These are phyloP conservation scores for Paramecium sonneborni DNA, from an alignment of 73 alveolate genomes.

Conservation along the genomic window DNA sequence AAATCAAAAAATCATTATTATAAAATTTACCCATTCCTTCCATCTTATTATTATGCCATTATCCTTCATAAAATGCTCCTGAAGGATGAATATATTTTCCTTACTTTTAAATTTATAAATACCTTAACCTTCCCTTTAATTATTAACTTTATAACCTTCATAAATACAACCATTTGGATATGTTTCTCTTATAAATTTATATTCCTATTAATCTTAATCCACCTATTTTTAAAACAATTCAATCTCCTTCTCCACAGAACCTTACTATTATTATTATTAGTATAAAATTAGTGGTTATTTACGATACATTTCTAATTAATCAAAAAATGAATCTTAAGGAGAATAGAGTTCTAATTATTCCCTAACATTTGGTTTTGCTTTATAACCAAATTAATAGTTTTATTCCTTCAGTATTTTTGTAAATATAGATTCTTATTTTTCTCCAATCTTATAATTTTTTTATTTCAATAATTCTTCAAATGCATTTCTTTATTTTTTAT, in stretches of 20 bases:
- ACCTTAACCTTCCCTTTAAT: slow-evolving; percentile 3
- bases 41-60: slow-evolving; percentile 31
- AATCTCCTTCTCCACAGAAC: not conserved
- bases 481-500: not conserved
- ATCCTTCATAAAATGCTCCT: slow-evolving; percentile 34
- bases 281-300: not conserved
- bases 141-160: not conserved
- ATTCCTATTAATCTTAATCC: not conserved
- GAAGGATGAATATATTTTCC: slow-evolving; percentile 3
- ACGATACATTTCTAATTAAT: not conserved
- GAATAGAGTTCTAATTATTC: not conserved
- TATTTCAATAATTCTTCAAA: not conserved
- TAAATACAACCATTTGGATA: slow-evolving; percentile 44
- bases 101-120: not conserved
- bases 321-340: not conserved
- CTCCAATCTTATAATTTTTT: slow-evolving; percentile 14
- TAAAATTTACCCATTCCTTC: not conserved
- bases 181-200: not conserved
- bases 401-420: not conserved
- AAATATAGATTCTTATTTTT: not conserved
- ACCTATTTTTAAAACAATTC: not conserved
- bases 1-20: not conserved
- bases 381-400: not conserved
- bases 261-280: not conserved
- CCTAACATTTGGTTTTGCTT: not conserved